Evolutionary conservation across 1,139 yeast species (phyloP).

Genomic region (Scheffersomyces titani): DNA sequence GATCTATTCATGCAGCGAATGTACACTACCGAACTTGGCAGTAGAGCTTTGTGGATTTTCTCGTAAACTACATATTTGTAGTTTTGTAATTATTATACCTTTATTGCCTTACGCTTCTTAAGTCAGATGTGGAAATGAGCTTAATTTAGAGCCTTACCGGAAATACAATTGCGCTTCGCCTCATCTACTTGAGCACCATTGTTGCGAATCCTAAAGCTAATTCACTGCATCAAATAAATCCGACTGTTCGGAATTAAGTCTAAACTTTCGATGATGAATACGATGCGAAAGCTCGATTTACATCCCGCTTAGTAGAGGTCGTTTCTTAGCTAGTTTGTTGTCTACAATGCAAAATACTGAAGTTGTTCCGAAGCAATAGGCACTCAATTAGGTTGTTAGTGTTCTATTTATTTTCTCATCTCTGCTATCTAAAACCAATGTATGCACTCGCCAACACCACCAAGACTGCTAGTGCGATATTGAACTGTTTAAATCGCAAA

Average conservation of each 20-base stretch:
- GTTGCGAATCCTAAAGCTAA: too few species aligned
- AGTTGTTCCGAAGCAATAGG: not conserved
- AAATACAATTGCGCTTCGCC: not conserved
- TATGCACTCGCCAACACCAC: conserved; percentile 26
- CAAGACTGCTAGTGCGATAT: conserved; percentile 19
- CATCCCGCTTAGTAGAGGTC: not conserved
- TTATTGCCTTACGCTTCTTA: too few species aligned
- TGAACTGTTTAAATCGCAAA: conserved; percentile 30
- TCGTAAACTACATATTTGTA: too few species aligned
- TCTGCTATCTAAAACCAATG: conserved; percentile 4
- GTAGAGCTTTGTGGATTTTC: not conserved
- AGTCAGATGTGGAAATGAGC: too few species aligned
- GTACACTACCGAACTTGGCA: not conserved
- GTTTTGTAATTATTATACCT: too few species aligned
- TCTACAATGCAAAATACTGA: not conserved
- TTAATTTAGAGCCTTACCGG: not conserved
- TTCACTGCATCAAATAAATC: too few species aligned
- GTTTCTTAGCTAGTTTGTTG: not conserved
- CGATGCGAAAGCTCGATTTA: not conserved
- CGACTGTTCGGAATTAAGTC: too few species aligned
- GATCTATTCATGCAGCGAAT: not conserved
- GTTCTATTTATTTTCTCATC: not conserved
- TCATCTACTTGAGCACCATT: too few species aligned
- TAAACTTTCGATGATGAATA: too few species aligned
- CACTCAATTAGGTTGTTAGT: not conserved